Percentiles rank a stretch among this genome's conserved stretches.
phyloP scores from a whole-genome alignment of 2,329 filamentous ascomycete species.

The Penicillium capsulatum region DNA sequence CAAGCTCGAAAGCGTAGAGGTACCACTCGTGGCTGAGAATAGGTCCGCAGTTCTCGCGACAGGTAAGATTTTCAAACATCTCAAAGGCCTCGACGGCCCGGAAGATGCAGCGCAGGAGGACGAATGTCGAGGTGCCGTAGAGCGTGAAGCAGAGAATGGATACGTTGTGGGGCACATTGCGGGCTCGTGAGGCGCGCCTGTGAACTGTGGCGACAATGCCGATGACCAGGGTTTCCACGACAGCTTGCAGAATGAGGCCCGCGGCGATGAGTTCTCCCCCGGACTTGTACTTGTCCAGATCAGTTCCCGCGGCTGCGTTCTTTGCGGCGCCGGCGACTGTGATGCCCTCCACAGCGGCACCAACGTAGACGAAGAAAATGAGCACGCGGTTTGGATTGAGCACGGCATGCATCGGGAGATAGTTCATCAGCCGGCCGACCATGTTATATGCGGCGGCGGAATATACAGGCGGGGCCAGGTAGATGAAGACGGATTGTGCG shows the following conservation, averaged over 20 bases:
- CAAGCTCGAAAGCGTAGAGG: constrained; percentile 36
- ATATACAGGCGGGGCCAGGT: constrained; percentile 36
- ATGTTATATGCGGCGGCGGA: constrained; percentile 38
- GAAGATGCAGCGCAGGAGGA: constrained; percentile 35
- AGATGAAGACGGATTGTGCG: constrained; percentile 34
- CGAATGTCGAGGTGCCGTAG: constrained; percentile 34
- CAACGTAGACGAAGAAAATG: constrained; percentile 36
- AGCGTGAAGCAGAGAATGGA: constrained; percentile 31
- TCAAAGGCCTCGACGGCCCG: constrained; percentile 35
- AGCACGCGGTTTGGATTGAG: constrained; percentile 36
- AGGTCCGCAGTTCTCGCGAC: constrained; percentile 22
- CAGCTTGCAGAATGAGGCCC: constrained; percentile 30
- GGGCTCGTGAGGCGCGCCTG: constrained; percentile 23
- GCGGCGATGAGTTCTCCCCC: constrained; percentile 28
- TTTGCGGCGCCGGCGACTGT: constrained; percentile 31
- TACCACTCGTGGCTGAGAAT: constrained; percentile 36
- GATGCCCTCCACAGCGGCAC: constrained; percentile 32
- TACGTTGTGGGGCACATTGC: constrained; percentile 29
- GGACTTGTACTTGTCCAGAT: constrained; percentile 17
- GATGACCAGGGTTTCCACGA: constrained; percentile 30
- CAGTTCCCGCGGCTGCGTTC: constrained; percentile 17
- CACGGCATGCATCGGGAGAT: constrained; percentile 38
- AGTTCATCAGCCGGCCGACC: constrained; percentile 36
- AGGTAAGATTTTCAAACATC: constrained; percentile 19
- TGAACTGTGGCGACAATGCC: constrained; percentile 27